These are phyloP conservation scores for Lasiodiplodia theobromae DNA, from an alignment of 2,329 filamentous ascomycete species.

Conservation along the genomic window DNA sequence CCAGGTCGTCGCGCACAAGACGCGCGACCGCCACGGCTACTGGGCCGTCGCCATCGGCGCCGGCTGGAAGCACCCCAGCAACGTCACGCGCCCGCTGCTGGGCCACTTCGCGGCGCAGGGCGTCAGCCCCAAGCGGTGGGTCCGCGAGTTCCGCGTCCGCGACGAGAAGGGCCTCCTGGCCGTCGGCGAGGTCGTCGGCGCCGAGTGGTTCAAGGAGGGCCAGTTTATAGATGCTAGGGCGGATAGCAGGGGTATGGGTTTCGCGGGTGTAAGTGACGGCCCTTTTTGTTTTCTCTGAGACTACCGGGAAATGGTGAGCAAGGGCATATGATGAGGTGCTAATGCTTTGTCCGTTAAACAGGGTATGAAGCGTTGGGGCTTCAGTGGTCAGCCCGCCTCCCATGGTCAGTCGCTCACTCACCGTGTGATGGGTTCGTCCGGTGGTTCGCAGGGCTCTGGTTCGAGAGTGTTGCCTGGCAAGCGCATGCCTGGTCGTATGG, in stretches of 20 bases:
- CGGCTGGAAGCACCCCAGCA: slow-evolving; percentile 75
- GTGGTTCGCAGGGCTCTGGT: slow-evolving; percentile 89
- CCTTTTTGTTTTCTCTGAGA: not conserved
- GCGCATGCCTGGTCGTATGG: slow-evolving; percentile 98
- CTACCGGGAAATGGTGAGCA: no score
- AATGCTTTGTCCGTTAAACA: slow-evolving; percentile 31
- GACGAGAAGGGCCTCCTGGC: slow-evolving; percentile 74
- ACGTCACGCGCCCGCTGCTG: slow-evolving; percentile 81
- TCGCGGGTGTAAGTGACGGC: slow-evolving; percentile 70
- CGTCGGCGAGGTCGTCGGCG: slow-evolving; percentile 76
- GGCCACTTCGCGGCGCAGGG: slow-evolving; percentile 87
- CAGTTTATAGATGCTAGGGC: slow-evolving; percentile 88
- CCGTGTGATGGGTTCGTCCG: slow-evolving; percentile 87
- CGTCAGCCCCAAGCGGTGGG: slow-evolving; percentile 81
- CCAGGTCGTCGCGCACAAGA: slow-evolving; percentile 89
- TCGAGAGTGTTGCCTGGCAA: slow-evolving; percentile 93
- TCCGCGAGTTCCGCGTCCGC: slow-evolving; percentile 88
- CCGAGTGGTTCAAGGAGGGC: slow-evolving; percentile 90
- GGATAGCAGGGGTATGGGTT: slow-evolving; percentile 86
- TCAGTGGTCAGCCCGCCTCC: slow-evolving; percentile 84
- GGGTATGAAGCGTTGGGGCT: slow-evolving; percentile 97
- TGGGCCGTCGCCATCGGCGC: slow-evolving; percentile 90
- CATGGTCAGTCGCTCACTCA: slow-evolving; percentile 97
- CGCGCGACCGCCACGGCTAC: slow-evolving; percentile 81
- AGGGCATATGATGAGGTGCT: not conserved